Conservation (phyloP, 192 early-diverging fungal species). For the Linnemannia schmuckeri region DNA sequence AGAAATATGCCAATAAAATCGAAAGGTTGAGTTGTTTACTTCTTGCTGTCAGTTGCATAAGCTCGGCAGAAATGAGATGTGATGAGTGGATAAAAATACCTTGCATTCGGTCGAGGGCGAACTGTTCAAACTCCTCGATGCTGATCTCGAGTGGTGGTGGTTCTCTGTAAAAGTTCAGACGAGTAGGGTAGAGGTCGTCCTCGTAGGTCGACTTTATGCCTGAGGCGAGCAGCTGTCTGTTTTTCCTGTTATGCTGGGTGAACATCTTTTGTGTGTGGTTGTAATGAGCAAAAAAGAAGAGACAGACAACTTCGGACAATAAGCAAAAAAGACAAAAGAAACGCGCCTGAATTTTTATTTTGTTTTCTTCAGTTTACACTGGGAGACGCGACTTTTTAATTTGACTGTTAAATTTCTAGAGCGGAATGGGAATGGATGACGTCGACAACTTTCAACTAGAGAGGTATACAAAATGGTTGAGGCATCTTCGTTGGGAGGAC, state of each 20-base stretch:
- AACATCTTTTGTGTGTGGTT: constrained; percentile 27
- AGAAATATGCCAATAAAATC: background rate
- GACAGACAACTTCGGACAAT: background rate
- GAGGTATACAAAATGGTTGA: no score
- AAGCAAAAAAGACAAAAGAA: background rate
- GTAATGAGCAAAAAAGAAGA: background rate
- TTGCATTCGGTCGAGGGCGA: constrained; percentile 80
- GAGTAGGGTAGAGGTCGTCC: constrained; percentile 40
- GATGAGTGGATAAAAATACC: constrained; percentile 43
- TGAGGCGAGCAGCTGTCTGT: constrained; percentile 21
- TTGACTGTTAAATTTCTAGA: background rate
- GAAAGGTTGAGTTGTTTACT: background rate
- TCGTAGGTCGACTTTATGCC: constrained; percentile 24
- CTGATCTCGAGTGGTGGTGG: constrained; percentile 77
- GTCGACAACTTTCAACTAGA: no score
- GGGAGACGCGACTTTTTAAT: constrained; percentile 1
- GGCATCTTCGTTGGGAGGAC: no score
- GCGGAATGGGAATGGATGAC: no score
- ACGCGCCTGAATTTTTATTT: background rate
- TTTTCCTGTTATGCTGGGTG: constrained; percentile 33
- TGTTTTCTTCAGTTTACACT: background rate
- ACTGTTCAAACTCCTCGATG: constrained; percentile 80
- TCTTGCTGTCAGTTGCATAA: background rate
- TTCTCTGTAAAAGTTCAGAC: constrained; percentile 77
- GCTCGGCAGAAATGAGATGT: background rate